phyloP scores from a whole-genome alignment of 2,329 filamentous ascomycete species.

The Ambrosiella beaveri region DNA sequence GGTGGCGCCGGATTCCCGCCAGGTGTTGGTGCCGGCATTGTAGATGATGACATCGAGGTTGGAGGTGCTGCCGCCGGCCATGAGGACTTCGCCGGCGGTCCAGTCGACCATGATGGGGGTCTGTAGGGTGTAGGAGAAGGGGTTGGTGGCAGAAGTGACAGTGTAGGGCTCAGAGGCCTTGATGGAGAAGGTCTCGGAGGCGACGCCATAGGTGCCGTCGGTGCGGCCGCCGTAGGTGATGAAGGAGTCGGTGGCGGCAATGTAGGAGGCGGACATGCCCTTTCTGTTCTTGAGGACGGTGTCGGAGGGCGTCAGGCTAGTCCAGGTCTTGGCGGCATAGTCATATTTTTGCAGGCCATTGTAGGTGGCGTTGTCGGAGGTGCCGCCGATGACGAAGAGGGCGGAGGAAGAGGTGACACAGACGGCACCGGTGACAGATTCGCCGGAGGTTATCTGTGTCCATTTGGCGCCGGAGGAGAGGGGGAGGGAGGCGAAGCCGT shows the following conservation, averaged over 20 bases:
- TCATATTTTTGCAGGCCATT: conserved; percentile 56
- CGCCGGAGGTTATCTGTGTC: conserved; percentile 46
- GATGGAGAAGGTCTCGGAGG: conserved; percentile 62
- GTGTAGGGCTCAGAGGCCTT: conserved; percentile 48
- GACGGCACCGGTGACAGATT: conserved; percentile 53
- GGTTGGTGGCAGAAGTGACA: conserved; percentile 22
- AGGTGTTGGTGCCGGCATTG: conserved; percentile 37
- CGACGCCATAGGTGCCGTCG: conserved; percentile 37
- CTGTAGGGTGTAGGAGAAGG: conserved; percentile 12
- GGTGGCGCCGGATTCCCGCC: conserved; percentile 48
- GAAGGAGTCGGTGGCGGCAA: conserved; percentile 52
- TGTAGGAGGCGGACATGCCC: conserved; percentile 59
- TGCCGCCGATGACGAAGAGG: conserved; percentile 70
- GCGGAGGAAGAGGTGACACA: conserved; percentile 55
- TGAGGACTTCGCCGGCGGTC: conserved; percentile 50
- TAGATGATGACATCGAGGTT: conserved; percentile 62
- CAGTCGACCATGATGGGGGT: conserved; percentile 56
- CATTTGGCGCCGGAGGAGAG: conserved; percentile 55
- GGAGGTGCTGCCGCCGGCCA: conserved; percentile 49
- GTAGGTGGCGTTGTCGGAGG: conserved; percentile 35
- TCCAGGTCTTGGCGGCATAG: conserved; percentile 37
- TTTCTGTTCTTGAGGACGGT: conserved; percentile 49
- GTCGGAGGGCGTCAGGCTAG: conserved; percentile 26
- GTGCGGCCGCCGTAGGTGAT: conserved; percentile 66
- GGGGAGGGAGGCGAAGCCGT: conserved; percentile 57